phyloP scores from a whole-genome alignment of 1,139 yeast genomes.

The Sugiyamaella sp. region DNA sequence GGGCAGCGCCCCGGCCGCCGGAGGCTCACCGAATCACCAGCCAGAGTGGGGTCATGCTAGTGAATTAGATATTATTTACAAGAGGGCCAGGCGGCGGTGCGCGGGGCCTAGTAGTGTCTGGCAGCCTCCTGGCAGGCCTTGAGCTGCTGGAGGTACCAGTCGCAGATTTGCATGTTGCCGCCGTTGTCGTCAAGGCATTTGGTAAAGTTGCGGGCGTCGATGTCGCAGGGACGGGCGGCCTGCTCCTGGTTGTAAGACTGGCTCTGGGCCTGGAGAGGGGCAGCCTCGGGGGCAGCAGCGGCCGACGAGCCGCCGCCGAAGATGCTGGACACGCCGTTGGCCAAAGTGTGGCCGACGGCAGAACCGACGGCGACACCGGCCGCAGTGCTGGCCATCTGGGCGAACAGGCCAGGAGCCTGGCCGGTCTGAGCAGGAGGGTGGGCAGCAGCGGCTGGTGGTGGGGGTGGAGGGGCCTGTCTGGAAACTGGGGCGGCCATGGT shows the following conservation, averaged over 20 bases:
- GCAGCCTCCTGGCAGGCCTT: conserved; percentile 97
- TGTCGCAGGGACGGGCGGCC: conserved; percentile 72
- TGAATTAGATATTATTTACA: conserved; percentile 12
- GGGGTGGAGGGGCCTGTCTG: conserved; percentile 51
- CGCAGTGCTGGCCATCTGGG: conserved; percentile 98
- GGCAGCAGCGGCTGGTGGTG: conserved; percentile 43
- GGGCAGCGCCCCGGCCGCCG: background rate
- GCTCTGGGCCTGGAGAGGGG: conserved; percentile 31
- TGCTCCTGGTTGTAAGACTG: conserved; percentile 35
- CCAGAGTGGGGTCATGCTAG: no score
- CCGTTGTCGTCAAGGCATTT: conserved; percentile 90
- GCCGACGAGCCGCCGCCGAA: conserved; percentile 80
- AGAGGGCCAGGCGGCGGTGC: background rate
- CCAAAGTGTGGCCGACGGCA: conserved; percentile 93
- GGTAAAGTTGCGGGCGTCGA: conserved; percentile 92
- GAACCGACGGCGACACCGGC: conserved; percentile 99
- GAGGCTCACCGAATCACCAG: no score
- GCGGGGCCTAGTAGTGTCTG: conserved; percentile 59
- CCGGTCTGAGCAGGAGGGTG: conserved; percentile 44
- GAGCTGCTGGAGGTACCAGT: conserved; percentile 93
- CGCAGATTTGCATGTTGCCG: conserved; percentile 97
- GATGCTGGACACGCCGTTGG: conserved; percentile 88
- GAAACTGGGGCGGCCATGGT: conserved; percentile 67
- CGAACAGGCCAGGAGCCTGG: conserved; percentile 82
- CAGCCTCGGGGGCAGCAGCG: conserved; percentile 46